phyloP scores from a whole-genome alignment of 441 rosid species.

The Jatropha multifida region DNA sequence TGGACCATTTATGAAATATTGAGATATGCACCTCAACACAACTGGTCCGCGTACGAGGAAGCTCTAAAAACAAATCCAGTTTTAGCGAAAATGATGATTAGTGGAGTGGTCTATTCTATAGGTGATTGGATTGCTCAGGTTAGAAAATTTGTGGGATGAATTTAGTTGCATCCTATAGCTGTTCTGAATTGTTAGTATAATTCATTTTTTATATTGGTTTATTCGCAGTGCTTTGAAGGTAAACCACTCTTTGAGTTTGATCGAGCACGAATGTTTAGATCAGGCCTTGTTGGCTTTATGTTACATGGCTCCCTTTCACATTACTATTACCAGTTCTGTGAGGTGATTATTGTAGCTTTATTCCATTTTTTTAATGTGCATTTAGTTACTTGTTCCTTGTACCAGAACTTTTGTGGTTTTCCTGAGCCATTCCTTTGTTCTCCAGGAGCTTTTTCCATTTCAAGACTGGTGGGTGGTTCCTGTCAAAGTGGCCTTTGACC shows the following conservation, averaged over 20 bases:
- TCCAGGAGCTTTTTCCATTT: slow-evolving; percentile 74
- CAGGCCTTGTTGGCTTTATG: slow-evolving; percentile 93
- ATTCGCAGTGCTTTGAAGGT: slow-evolving; percentile 76
- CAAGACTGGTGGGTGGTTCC: slow-evolving; percentile 97
- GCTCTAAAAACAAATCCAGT: slow-evolving; percentile 80
- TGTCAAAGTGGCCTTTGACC: slow-evolving; percentile 80
- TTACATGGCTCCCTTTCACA: slow-evolving; percentile 94
- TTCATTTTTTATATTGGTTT: neutral
- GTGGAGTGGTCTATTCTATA: slow-evolving; percentile 86
- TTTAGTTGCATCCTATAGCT: neutral
- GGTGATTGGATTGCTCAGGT: slow-evolving; percentile 99
- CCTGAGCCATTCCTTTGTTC: neutral
- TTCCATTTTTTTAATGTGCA: neutral
- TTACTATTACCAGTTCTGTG: slow-evolving; percentile 90
- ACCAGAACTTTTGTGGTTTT: neutral
- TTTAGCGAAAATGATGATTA: slow-evolving; percentile 89
- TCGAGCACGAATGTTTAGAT: slow-evolving; percentile 73
- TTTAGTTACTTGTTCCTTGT: neutral
- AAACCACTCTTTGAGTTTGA: slow-evolving; percentile 90
- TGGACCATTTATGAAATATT: slow-evolving; percentile 89
- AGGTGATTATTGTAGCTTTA: slow-evolving; percentile 38
- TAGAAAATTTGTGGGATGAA: slow-evolving; percentile 15
- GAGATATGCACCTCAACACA: slow-evolving; percentile 92
- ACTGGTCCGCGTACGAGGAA: slow-evolving; percentile 93
- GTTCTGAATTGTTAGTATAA: neutral